These are phyloP conservation scores for Cryptococcus sp. DNA, from an alignment of 1,284 basidiomycete genomes.

Conservation along the genomic window DNA sequence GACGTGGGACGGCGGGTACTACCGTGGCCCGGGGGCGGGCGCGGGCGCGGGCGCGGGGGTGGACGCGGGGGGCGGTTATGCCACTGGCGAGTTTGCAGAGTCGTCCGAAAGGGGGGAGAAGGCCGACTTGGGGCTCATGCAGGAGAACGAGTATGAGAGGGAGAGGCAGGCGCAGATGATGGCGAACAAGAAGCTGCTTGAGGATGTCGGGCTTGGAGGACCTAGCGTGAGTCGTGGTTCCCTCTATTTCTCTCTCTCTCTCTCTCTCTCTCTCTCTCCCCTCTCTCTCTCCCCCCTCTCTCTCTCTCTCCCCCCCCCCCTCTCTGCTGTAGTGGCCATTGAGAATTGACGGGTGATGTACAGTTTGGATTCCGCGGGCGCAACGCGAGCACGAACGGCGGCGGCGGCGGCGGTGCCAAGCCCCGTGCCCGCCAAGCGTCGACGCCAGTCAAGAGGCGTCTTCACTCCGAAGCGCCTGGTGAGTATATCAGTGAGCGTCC, in stretches of 20 bases:
- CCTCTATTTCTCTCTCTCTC: no score
- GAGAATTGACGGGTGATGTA: not conserved
- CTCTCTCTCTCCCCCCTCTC: no score
- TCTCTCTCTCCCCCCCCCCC: no score
- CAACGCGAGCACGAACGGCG: constrained; percentile 9
- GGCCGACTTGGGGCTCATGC: constrained; percentile 7
- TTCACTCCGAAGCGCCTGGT: constrained; percentile 29
- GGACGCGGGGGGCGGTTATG: no score
- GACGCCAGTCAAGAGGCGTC: constrained; percentile 27
- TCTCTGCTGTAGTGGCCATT: not conserved
- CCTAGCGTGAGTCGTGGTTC: constrained; percentile 20
- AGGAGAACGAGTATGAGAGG: constrained; percentile 39
- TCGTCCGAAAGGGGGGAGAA: constrained; percentile 25
- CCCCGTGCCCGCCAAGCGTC: constrained; percentile 23
- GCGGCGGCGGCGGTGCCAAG: not conserved
- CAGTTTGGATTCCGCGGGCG: constrained; percentile 11
- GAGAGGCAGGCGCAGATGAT: constrained; percentile 37
- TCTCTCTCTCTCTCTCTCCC: no score
- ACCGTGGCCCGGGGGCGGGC: constrained; percentile 6
- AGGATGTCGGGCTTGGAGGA: constrained; percentile 36
- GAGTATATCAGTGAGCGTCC: constrained; percentile 12
- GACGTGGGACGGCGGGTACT: constrained; percentile 23
- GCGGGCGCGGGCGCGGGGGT: not conserved
- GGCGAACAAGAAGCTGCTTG: constrained; percentile 38
- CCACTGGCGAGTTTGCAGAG: constrained; percentile 27